Percentiles rank a stretch among this genome's conserved stretches.
These are phyloP conservation scores for Trichomonascaceae sp. DNA, from an alignment of 1,139 yeast genomes.

Conservation along the genomic window DNA sequence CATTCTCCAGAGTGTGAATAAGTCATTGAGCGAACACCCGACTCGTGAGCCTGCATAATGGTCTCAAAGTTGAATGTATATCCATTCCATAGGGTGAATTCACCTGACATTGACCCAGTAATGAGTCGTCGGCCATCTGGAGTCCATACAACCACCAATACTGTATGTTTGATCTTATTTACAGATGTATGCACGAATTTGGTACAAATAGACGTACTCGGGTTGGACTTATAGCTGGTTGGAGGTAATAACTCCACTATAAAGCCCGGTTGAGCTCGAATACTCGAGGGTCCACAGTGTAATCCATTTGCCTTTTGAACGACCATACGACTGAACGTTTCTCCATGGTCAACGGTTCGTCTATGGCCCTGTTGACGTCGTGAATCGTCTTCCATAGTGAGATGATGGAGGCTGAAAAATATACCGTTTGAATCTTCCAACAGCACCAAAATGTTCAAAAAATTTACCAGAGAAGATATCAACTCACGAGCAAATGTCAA, in stretches of 20 bases:
- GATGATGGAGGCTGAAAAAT: not conserved
- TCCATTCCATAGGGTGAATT: constrained; percentile 96
- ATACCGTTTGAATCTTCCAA: no score
- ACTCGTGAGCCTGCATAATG: constrained; percentile 97
- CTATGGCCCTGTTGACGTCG: constrained; percentile 52
- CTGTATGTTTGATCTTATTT: constrained; percentile 87
- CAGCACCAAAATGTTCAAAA: constrained; percentile 26
- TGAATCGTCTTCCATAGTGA: constrained; percentile 19
- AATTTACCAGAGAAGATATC: constrained; percentile 79
- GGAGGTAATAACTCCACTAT: constrained; percentile 71
- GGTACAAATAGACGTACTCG: constrained; percentile 50
- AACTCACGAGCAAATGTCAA: constrained; percentile 89
- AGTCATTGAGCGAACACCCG: constrained; percentile 70
- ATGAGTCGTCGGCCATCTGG: constrained; percentile 90
- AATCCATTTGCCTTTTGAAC: constrained; percentile 45
- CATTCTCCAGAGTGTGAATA: constrained; percentile 93
- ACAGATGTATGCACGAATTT: constrained; percentile 88
- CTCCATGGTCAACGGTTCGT: constrained; percentile 85
- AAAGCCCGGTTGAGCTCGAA: constrained; percentile 75
- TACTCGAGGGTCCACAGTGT: constrained; percentile 41
- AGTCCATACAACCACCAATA: constrained; percentile 89
- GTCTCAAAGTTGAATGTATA: constrained; percentile 93
- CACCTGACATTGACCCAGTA: constrained; percentile 91
- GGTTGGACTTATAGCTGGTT: constrained; percentile 45
- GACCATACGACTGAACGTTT: constrained; percentile 70